Evolutionary conservation across 768 basidiomycete genomes (phyloP).

Genomic region (Leccinellum rugosiceps): DNA sequence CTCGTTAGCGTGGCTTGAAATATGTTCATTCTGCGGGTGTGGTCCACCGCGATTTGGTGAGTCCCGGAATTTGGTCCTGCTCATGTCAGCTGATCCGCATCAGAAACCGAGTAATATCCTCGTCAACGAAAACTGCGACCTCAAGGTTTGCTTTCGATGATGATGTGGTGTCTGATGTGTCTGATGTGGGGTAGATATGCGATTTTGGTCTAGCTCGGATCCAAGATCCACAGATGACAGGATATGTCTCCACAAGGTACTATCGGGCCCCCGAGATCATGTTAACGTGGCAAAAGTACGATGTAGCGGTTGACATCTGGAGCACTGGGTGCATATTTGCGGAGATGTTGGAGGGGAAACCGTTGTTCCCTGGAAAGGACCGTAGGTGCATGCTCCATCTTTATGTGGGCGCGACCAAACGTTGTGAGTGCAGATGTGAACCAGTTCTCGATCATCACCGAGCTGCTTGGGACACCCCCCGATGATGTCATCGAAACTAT

Average conservation of each 20-base stretch:
- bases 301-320: constrained; percentile 99
- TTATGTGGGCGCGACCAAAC: background rate
- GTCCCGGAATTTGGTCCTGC: constrained; percentile 21
- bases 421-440: constrained; percentile 77
- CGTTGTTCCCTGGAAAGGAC: constrained; percentile 98
- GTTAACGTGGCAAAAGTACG: constrained; percentile 99
- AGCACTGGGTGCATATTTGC: constrained; percentile 99
- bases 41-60: constrained; percentile 91
- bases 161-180: background rate
- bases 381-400: constrained; percentile 56
- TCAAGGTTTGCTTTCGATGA: constrained; percentile 60
- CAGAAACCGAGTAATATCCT: constrained; percentile 99
- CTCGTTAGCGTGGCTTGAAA: constrained; percentile 85
- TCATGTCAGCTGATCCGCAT: background rate
- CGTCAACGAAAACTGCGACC: constrained; percentile 99
- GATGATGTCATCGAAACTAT: constrained; percentile 99
- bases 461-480: constrained; percentile 95
- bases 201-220: constrained; percentile 98
- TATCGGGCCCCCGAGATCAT: constrained; percentile 99
- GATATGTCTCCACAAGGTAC: constrained; percentile 98
- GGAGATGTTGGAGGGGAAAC: constrained; percentile 99
- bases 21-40: constrained; percentile 99
- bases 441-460: constrained; percentile 99
- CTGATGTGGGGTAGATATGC: constrained; percentile 66
- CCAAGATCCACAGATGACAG: constrained; percentile 99